phyloP scores from a whole-genome alignment of 441 rosid genomes.

The Macaranga tanarius region DNA sequence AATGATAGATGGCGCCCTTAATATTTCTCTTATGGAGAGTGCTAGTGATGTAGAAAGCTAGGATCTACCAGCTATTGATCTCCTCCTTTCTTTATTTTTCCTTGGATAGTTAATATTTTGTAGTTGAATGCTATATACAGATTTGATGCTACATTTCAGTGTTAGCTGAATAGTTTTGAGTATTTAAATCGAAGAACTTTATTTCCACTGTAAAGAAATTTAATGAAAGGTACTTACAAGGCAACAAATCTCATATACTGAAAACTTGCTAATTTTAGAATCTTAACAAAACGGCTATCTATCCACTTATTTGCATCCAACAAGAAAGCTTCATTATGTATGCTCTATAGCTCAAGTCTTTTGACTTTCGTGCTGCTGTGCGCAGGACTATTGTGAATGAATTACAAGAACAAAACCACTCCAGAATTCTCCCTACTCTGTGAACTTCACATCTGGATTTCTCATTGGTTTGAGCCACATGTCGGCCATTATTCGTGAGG shows the following conservation, averaged over 20 bases:
- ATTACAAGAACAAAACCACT: constrained; percentile 10
- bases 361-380: neutral
- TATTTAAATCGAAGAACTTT: neutral
- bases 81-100: neutral
- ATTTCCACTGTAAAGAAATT: neutral
- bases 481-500: constrained; percentile 85
- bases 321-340: neutral
- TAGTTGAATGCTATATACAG: neutral
- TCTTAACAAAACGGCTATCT: neutral
- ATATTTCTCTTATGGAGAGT: neutral
- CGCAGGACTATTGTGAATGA: neutral
- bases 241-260: constrained; percentile 1
- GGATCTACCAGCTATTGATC: neutral
- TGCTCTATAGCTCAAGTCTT: neutral
- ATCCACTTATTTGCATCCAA: neutral
- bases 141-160: neutral
- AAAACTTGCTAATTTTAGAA: neutral
- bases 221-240: constrained; percentile 10
- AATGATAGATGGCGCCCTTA: constrained; percentile 8
- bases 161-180: neutral
- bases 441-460: constrained; percentile 72
- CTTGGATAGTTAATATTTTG: neutral
- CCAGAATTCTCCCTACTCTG: constrained; percentile 23
- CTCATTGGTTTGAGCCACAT: constrained; percentile 96
- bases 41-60: neutral